These are phyloP conservation scores for Crotalaria pallida DNA, from an alignment of 306 rosid genomes.

Conservation along the genomic window DNA sequence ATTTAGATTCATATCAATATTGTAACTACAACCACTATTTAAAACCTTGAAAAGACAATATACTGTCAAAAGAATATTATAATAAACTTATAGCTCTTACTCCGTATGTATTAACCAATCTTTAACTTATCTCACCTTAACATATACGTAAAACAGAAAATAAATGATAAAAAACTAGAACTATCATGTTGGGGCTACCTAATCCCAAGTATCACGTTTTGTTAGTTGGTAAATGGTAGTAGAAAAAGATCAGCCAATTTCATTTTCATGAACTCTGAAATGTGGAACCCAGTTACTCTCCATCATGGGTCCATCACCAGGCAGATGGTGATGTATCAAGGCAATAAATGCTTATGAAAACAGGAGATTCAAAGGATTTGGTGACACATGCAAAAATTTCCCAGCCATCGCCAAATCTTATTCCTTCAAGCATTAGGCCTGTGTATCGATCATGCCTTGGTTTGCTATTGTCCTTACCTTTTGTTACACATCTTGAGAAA, in stretches of 20 bases:
- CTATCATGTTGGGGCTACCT: conserved; percentile 2
- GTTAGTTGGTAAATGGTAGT: conserved; percentile 18
- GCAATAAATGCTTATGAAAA: background rate
- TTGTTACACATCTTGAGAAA: background rate
- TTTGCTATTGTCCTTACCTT: conserved; percentile 24
- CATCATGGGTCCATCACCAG: conserved; percentile 25
- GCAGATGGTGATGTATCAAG: background rate
- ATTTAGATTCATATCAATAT: too few species aligned
- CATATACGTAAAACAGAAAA: background rate
- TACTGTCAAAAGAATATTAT: background rate
- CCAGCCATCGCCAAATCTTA: conserved; percentile 6
- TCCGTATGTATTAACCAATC: background rate
- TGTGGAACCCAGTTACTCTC: conserved; percentile 24
- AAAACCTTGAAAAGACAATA: background rate
- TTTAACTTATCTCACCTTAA: background rate
- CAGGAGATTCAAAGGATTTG: conserved; percentile 8
- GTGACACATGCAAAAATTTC: conserved; percentile 24
- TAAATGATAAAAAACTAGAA: background rate
- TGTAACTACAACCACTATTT: too few species aligned
- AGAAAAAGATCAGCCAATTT: conserved; percentile 9
- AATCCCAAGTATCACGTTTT: conserved; percentile 21
- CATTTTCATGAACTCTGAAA: conserved; percentile 8
- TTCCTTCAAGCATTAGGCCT: conserved; percentile 16
- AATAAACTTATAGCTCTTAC: background rate
- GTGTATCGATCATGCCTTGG: conserved; percentile 7